phyloP scores from a whole-genome alignment of 768 basidiomycete genomes.

The Tulasnella sp. region DNA sequence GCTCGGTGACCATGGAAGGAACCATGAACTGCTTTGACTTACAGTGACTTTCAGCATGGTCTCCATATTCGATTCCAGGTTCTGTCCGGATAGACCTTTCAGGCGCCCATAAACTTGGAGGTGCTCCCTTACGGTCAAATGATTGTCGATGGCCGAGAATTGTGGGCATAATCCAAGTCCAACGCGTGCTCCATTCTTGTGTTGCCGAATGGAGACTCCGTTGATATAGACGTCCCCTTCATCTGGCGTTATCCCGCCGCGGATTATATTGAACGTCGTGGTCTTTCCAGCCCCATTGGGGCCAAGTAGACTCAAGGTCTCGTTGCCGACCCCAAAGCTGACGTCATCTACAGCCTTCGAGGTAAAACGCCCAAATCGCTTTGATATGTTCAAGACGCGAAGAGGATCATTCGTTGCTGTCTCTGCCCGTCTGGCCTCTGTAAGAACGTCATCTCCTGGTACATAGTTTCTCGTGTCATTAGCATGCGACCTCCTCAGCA shows the following conservation, averaged over 20 bases:
- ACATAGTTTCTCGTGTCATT: not conserved
- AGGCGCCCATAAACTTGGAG: conserved; percentile 58
- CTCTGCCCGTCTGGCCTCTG: conserved; percentile 41
- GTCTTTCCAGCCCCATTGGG: conserved; percentile 78
- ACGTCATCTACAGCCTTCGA: conserved; percentile 57
- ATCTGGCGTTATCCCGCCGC: conserved; percentile 65
- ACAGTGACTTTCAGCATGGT: conserved; percentile 45
- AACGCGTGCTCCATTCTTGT: conserved; percentile 52
- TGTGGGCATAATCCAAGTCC: conserved; percentile 75
- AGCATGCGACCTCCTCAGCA: conserved; percentile 24
- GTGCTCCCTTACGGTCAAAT: conserved; percentile 70
- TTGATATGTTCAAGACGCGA: conserved; percentile 52
- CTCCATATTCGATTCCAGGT: conserved; percentile 45
- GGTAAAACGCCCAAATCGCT: conserved; percentile 42
- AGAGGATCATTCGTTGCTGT: conserved; percentile 43
- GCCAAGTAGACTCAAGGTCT: conserved; percentile 64
- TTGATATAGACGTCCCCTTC: conserved; percentile 59
- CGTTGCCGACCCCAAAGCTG: conserved; percentile 50
- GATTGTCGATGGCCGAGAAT: conserved; percentile 71
- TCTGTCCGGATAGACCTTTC: conserved; percentile 51
- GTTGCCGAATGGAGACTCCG: conserved; percentile 52
- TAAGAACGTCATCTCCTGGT: conserved; percentile 38
- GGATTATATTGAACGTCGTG: conserved; percentile 69
- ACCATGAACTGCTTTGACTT: not conserved
- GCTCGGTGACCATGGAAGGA: too few species aligned